These are phyloP conservation scores for Chloromonas sp. DNA, from an alignment of 163 green algal species.

Conservation along the genomic window DNA sequence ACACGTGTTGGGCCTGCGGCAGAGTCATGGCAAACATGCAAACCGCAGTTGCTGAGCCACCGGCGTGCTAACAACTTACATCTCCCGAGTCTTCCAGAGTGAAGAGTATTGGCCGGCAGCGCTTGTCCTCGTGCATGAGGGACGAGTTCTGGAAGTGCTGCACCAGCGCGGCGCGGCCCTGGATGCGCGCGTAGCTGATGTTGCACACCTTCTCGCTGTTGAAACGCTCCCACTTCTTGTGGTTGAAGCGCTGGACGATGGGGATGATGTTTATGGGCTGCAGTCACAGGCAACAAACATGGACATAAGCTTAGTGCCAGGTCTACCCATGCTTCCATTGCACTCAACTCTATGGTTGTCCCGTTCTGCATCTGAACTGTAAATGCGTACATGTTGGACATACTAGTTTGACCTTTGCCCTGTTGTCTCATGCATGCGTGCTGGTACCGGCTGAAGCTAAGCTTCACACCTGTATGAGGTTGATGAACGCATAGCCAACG, in stretches of 20 bases:
- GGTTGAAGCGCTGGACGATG: constrained; percentile 82
- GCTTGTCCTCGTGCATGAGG: constrained; percentile 99
- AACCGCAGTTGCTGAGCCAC: too few relatives aligned
- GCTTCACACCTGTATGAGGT: constrained; percentile 63
- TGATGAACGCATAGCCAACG: constrained; percentile 99
- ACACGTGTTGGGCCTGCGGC: too few relatives aligned
- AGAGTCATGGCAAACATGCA: too few relatives aligned
- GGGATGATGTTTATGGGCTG: constrained; percentile 73
- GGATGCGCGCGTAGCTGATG: constrained; percentile 93
- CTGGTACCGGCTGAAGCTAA: too few relatives aligned
- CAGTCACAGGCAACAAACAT: neutral
- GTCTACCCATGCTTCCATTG: too few relatives aligned
- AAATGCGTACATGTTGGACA: too few relatives aligned
- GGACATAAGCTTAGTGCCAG: neutral
- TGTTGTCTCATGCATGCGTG: too few relatives aligned
- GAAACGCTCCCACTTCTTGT: constrained; percentile 93
- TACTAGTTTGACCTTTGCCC: too few relatives aligned
- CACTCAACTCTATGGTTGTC: too few relatives aligned
- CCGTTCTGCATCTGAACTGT: too few relatives aligned
- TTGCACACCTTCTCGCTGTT: constrained; percentile 93
- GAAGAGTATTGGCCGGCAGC: constrained; percentile 69
- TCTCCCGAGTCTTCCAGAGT: constrained; percentile 16
- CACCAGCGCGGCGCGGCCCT: constrained; percentile 85
- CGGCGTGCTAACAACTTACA: too few relatives aligned
- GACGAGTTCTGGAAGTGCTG: constrained; percentile 94